These are phyloP conservation scores for Curvularia sp. DNA, from an alignment of 2,329 filamentous ascomycete species.

Conservation along the genomic window DNA sequence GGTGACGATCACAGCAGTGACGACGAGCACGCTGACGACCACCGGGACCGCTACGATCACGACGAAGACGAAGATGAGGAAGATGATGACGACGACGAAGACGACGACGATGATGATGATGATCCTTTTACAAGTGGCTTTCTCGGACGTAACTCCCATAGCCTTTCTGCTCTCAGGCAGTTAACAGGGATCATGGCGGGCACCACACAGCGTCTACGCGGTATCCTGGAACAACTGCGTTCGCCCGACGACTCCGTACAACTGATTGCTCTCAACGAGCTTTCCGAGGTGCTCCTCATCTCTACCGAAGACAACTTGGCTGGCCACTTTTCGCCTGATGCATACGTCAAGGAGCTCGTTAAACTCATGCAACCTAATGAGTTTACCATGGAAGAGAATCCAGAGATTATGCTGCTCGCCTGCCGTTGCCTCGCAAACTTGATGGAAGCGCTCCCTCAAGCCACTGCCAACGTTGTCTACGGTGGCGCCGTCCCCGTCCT, in stretches of 20 bases:
- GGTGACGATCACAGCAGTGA: slow-evolving; percentile 53
- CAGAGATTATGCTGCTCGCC: slow-evolving; percentile 95
- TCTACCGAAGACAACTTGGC: slow-evolving; percentile 97
- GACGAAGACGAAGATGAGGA: slow-evolving; percentile 62
- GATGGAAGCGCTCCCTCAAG: slow-evolving; percentile 94
- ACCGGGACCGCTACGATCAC: slow-evolving; percentile 41
- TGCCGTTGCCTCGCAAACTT: slow-evolving; percentile 95
- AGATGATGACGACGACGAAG: slow-evolving; percentile 64
- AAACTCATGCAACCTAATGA: slow-evolving; percentile 89
- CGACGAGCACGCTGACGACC: slow-evolving; percentile 49
- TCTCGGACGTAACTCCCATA: slow-evolving; percentile 68
- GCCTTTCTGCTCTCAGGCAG: slow-evolving; percentile 80
- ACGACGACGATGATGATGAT: slow-evolving; percentile 65
- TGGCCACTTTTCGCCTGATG: slow-evolving; percentile 91
- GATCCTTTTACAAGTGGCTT: slow-evolving; percentile 65
- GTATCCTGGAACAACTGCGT: slow-evolving; percentile 65
- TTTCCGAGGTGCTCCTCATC: slow-evolving; percentile 90
- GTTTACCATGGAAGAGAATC: slow-evolving; percentile 84
- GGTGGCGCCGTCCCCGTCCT: slow-evolving; percentile 94
- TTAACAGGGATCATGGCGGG: slow-evolving; percentile 89
- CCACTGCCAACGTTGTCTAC: slow-evolving; percentile 94
- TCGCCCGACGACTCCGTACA: slow-evolving; percentile 87
- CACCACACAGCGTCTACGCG: slow-evolving; percentile 78
- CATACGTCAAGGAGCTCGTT: slow-evolving; percentile 94
- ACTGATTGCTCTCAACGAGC: slow-evolving; percentile 87